phyloP scores from a whole-genome alignment of 1,284 basidiomycete genomes.

The Pascua guehoae region DNA sequence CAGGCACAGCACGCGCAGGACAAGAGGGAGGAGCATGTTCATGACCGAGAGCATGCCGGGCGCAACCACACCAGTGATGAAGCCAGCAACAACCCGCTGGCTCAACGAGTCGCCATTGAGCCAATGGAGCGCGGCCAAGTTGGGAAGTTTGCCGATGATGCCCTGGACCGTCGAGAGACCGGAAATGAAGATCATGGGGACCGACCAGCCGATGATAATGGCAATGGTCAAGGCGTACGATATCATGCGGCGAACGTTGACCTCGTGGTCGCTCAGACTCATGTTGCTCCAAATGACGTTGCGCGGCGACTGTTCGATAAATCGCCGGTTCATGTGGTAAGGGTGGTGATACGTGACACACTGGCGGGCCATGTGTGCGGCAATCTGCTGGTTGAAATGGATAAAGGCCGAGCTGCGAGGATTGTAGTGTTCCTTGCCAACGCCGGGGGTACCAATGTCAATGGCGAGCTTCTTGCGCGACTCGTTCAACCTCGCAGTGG shows the following conservation, averaged over 20 bases:
- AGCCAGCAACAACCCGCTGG: conserved; percentile 54
- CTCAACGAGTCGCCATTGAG: conserved; percentile 50
- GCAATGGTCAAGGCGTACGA: conserved; percentile 57
- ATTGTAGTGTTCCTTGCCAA: conserved; percentile 52
- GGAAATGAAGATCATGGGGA: conserved; percentile 50
- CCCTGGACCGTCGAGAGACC: not conserved
- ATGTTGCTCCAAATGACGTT: conserved; percentile 67
- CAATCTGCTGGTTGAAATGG: conserved; percentile 85
- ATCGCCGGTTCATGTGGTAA: conserved; percentile 61
- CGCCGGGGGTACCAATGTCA: conserved; percentile 33
- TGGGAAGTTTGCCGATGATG: conserved; percentile 54
- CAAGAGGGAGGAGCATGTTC: conserved; percentile 66
- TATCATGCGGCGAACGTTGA: conserved; percentile 56
- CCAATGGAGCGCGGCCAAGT: conserved; percentile 57
- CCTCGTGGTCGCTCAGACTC: conserved; percentile 73
- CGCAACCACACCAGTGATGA: conserved; percentile 64
- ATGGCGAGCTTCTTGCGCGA: conserved; percentile 52
- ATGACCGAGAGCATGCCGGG: conserved; percentile 65
- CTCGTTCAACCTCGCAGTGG: conserved; percentile 28
- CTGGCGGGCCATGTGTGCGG: conserved; percentile 11
- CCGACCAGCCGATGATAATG: conserved; percentile 64
- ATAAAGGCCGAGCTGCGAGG: conserved; percentile 83
- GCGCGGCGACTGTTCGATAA: conserved; percentile 64
- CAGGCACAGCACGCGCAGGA: conserved; percentile 62
- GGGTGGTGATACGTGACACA: conserved; percentile 55